Evolutionary conservation across 2,329 filamentous ascomycete species (phyloP), one percentile per base, ranked within the genome.

Genomic region (Colletotrichum sp.): DNA sequence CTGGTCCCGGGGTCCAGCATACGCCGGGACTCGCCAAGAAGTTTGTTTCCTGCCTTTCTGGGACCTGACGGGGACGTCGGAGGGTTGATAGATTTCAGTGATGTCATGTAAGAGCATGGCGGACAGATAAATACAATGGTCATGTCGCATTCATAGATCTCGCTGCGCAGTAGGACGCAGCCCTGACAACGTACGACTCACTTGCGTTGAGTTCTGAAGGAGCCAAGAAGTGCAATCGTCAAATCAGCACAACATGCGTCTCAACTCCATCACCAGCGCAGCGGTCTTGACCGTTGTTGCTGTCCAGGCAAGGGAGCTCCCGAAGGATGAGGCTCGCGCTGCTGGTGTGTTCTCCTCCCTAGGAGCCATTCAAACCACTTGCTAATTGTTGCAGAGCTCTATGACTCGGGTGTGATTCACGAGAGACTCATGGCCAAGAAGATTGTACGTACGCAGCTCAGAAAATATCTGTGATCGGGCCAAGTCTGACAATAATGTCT

Each of bases 371-470:
- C 2, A 1, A 6, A n/a, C 1, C 24, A 15, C 10, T 58, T 26
- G 18, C 63, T 74, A 15, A 77, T 13, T 12, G 8, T 5, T 24
- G 3, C 63, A 77, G 75, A 80, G 64, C 75, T 80, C 13, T 80
- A 79, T 60, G 79, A 80, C 72, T 79, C 77, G 2, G 79, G 79
- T n/a, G 28, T 78, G 24, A 72, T 79, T 15, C 79, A 80, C 55
- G 75, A 77, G 10, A 76, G 74, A 32, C 67, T 80, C 63, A 80
- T 80, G 77, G 67, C 75, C 6, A 71, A 67, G 61, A 80, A 80
- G 71, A 79, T 78, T 43, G 74, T 75, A 21, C 8, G 38, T 32
- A 0, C n/a, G 7, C 10, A 48, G 10, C 10, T 9, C 1, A 6
- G 4, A 1, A 52, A 4, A 1, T 6, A 30, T 6, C 5, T 24